Evolutionary conservation across 2,329 filamentous ascomycete genomes (phyloP), one percentile per base, ranked within the genome.

Genomic region (Fusarium aywerte): DNA sequence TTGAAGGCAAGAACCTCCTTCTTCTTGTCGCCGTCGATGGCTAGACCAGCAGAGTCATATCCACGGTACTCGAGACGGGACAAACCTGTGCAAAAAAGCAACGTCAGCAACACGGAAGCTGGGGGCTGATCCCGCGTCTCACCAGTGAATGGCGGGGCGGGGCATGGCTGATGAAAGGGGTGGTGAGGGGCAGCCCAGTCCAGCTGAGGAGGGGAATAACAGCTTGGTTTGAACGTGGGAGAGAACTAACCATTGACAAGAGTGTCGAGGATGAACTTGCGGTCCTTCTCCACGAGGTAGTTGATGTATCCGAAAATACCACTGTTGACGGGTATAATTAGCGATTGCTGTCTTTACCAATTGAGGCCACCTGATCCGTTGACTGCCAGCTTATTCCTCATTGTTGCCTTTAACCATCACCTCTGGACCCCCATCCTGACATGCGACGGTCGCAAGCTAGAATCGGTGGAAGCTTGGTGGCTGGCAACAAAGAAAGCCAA

Each of bases 281-380:
- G 89, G 85, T 98, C 95, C 88, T 97, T 97, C 87, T 98, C 96
- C 80, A 98, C 93, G 80, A 98, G 85, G 84, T 98, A 98, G 86
- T 98, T 98, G 85, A 98, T 92, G 87, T 98, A 98, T 76, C 95
- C 95, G 84, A 98, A 96, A 82, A 96, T 96, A 81, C 92, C 92
- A 90, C 92, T 95, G 70, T 63, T 61, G 62, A 59, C 65, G 64
- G 38, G 43, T 63, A 65, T 43, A 47, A 67, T 79, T 69, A 78
- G 76, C 69, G 36, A 58, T 33, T 49, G 29, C 45, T 54, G 32
- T 18, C 48, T 56, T 32, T 39, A 43, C 62, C 65, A 70, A 73
- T 70, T 73, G 70, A n/a, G 40, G 42, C 50, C 44, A 40, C 36
- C 21, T 25, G 20, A 43, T 20, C 33, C 38, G 23, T 59, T 62